phyloP scores from a whole-genome alignment of 2,329 filamentous ascomycete species.

The Arthrobotrys sphaeroides region DNA sequence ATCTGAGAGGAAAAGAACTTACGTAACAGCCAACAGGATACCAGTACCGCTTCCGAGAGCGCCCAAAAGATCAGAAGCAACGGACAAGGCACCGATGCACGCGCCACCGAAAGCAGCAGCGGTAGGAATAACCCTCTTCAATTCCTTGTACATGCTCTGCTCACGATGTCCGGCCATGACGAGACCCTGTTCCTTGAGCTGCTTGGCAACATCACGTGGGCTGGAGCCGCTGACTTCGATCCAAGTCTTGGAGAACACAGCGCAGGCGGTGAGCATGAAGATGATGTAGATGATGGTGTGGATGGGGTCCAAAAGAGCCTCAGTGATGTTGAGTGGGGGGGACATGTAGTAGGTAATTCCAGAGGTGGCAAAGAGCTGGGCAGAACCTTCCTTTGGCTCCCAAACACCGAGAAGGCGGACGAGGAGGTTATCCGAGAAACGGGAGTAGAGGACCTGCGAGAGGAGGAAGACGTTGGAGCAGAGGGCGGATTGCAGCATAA shows the following conservation, averaged over 20 bases:
- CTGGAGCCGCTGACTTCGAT: conserved; percentile 98
- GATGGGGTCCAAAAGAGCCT: conserved; percentile 94
- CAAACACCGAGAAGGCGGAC: conserved; percentile 97
- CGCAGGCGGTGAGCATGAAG: conserved; percentile 98
- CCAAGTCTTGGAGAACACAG: conserved; percentile 99
- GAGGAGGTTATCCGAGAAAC: conserved; percentile 98
- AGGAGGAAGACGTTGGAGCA: conserved; percentile 99
- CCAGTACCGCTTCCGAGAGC: conserved; percentile 96
- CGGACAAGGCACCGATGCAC: conserved; percentile 96
- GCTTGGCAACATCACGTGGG: conserved; percentile 97
- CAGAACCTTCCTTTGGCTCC: conserved; percentile 95
- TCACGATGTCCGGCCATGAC: conserved; percentile 99
- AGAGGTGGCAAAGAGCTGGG: conserved; percentile 91
- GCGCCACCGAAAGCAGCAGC: conserved; percentile 98
- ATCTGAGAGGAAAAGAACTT: conserved; percentile 66
- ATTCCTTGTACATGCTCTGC: conserved; percentile 99
- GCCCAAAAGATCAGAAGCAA: conserved; percentile 92
- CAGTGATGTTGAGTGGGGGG: conserved; percentile 95
- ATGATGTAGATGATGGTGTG: conserved; percentile 94
- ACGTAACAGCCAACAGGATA: conserved; percentile 98
- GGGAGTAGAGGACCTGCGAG: conserved; percentile 98
- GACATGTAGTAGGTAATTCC: conserved; percentile 99
- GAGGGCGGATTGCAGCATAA: conserved; percentile 98
- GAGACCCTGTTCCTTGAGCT: conserved; percentile 98
- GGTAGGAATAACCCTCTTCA: conserved; percentile 98